Base-by-base conservation (phyloP, 257 asterid genomes). In the Solanum pinnatisectum region DNA sequence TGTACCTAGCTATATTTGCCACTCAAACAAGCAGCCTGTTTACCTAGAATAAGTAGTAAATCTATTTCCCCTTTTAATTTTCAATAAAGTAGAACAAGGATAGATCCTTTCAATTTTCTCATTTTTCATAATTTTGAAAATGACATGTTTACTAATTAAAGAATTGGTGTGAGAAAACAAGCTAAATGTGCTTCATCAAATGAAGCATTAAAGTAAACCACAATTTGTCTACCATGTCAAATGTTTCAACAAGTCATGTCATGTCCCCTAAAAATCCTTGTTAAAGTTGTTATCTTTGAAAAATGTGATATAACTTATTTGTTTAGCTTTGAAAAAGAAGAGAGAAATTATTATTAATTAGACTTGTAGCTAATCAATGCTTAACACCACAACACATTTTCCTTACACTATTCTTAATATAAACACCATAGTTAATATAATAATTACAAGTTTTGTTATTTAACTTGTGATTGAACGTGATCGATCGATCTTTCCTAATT, bases 111-210 rank as follows among this genome's bases (percentile, higher is more conserved):
- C 37, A 40, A 71, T 10, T 46, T 32, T 27, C 86, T 40, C 71
- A 68, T 4, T 71, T 71, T 86, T 74, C 65, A 16, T 79, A 36
- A 37, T 37, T 76, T 76, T 13, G 83, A 76, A 76, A 76, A 76
- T 23, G 83, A 23, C 56, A 76, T 76, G 59, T 39, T 76, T 73
- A 25, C 70, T 73, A 52, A 87, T 83, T 84, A 63, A 87, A 87
- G 71, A 71, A 83, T 90, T 78, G 56, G 68, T 23, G 89, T 90
- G 90, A 22, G 88, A 88, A 88, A 27, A 87, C 70, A 40, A 76
- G 65, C 60, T 79, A 25, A 39, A 79, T 27, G 72, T 36, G 87
- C 81, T 77, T 87, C 10, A 76, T 90, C 83, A 74, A 10, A 68
- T 63, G 56, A 35, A 56, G 42, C 42, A 27, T 16, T 40, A 82